These are phyloP conservation scores for Globisporangium iwayamae DNA, from an alignment of 352 stramenopile species.

Conservation along the genomic window DNA sequence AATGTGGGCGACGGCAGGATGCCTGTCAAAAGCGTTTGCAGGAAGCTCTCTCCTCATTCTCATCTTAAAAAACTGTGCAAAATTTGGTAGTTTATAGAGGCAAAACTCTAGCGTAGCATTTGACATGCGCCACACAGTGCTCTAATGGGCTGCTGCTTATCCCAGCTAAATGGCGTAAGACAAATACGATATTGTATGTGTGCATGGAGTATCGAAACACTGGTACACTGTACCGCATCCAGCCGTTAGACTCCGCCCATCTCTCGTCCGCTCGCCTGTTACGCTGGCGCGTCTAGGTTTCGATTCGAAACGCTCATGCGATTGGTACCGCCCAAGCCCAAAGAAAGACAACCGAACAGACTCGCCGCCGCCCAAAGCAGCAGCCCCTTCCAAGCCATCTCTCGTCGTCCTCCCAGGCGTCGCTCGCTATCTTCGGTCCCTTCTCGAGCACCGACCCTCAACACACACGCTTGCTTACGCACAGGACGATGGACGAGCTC, in stretches of 20 bases:
- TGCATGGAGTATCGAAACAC: neutral
- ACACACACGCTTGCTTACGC: neutral
- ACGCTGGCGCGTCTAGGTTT: neutral
- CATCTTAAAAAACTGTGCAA: no score
- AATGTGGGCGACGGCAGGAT: no score
- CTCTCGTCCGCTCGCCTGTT: neutral
- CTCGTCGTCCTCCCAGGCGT: neutral
- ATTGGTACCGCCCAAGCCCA: neutral
- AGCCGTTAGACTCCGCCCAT: slow-evolving; percentile 1
- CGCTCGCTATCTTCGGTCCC: neutral
- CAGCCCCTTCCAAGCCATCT: neutral
- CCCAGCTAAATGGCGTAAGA: no score
- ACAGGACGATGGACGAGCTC: slow-evolving; percentile 27
- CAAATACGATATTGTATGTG: neutral
- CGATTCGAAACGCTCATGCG: neutral
- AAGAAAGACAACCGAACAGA: neutral
- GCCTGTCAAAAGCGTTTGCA: no score
- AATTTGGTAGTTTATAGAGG: no score
- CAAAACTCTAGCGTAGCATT: no score
- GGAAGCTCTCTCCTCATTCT: no score
- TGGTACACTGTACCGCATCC: neutral
- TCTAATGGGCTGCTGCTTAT: no score
- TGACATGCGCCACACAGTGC: no score
- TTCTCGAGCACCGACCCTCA: neutral
- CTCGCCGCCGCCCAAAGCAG: neutral